Evolutionary conservation across 78 protist genomes (phyloP).

Genomic region (Chrysochromulina tobinii): DNA sequence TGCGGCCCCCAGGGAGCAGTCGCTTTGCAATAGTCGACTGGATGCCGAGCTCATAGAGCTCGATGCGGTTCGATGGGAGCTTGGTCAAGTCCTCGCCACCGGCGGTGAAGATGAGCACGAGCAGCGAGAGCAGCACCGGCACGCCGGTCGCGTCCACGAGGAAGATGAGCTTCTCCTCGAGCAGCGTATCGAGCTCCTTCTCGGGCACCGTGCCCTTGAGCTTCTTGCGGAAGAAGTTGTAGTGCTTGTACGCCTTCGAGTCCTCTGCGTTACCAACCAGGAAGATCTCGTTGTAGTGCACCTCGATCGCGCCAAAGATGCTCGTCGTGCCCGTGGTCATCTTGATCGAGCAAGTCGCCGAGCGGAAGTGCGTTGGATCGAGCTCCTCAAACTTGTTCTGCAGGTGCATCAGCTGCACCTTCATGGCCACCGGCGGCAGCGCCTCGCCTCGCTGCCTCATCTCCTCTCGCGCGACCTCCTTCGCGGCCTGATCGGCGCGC

Average conservation of each 20-base stretch:
- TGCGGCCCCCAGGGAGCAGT: no score
- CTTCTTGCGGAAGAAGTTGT: not conserved
- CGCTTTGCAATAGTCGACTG: no score
- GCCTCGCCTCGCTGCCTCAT: not conserved
- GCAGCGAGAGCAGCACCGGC: not conserved
- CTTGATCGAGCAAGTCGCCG: not conserved
- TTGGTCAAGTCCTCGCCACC: no score
- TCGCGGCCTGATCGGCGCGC: no score
- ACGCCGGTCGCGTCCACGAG: not conserved
- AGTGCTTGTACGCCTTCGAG: not conserved
- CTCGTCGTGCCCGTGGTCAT: not conserved
- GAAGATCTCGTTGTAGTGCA: not conserved
- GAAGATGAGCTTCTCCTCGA: not conserved
- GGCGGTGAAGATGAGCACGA: no score
- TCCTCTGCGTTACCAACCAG: not conserved
- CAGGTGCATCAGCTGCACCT: not conserved
- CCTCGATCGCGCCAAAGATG: not conserved
- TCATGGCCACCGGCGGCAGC: no score
- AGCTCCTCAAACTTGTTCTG: not conserved
- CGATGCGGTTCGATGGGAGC: no score
- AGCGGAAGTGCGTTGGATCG: not conserved
- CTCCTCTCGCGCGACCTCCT: no score
- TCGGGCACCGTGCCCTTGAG: not conserved
- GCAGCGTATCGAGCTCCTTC: not conserved
- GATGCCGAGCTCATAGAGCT: no score